phyloP scores from a whole-genome alignment of 2,329 filamentous ascomycete species.

The Nectriaceae sp. region DNA sequence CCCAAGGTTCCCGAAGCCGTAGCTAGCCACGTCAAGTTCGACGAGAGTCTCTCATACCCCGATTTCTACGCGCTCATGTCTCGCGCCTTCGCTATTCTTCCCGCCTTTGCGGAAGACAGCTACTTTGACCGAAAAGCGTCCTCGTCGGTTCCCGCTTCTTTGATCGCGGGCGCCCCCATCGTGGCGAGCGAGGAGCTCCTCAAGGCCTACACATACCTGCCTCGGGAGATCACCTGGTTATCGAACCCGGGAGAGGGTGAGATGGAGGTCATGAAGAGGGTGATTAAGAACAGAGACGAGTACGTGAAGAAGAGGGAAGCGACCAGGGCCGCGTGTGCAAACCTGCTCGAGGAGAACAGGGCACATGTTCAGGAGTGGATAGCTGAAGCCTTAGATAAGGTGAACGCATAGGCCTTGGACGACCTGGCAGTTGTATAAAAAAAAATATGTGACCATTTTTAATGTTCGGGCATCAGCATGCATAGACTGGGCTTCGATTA shows the following conservation, averaged over 20 bases:
- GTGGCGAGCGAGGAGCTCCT: conserved; percentile 28
- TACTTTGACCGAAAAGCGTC: conserved; percentile 32
- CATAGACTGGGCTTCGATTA: conserved; percentile 21
- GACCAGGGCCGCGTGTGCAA: background rate
- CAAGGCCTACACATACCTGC: conserved; percentile 26
- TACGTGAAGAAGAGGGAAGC: conserved; percentile 18
- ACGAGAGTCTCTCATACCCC: conserved; percentile 27
- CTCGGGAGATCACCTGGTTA: conserved; percentile 26
- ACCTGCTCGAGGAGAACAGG: conserved; percentile 22
- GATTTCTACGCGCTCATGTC: conserved; percentile 27
- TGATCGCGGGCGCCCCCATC: conserved; percentile 30
- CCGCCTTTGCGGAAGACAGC: conserved; percentile 27
- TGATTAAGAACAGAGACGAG: conserved; percentile 22
- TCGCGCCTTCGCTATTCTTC: conserved; percentile 23
- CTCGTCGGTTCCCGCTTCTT: conserved; percentile 28
- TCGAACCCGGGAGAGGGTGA: conserved; percentile 25
- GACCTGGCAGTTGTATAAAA: too few species aligned
- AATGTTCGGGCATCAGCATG: conserved; percentile 25
- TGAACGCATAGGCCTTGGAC: conserved; percentile 1
- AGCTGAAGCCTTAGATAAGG: conserved; percentile 12
- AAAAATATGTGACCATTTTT: too few species aligned
- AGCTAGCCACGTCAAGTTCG: conserved; percentile 24
- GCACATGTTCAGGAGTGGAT: conserved; percentile 24
- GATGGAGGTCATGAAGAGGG: conserved; percentile 28
- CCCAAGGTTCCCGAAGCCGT: conserved; percentile 26